A percentile compares a stretch with the other conserved stretches of the same genome.
phyloP scores from a whole-genome alignment of 192 early-diverging fungal genomes.

The Backusella tuberculispora region DNA sequence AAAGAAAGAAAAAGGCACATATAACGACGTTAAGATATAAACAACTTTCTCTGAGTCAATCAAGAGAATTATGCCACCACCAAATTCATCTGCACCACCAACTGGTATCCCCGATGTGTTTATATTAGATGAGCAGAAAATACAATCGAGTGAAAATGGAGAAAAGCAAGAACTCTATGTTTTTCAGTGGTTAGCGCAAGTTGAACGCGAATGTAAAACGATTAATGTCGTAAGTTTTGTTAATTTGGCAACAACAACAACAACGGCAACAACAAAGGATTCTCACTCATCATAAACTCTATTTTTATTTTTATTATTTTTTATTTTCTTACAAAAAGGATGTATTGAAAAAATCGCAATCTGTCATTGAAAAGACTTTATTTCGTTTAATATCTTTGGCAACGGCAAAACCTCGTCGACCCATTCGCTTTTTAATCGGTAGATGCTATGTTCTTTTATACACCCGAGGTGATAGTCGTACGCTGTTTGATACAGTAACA shows the following conservation, averaged over 20 bases:
- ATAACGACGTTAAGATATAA: not conserved
- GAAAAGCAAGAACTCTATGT: constrained; percentile 82
- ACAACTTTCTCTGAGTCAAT: not conserved
- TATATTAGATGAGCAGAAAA: constrained; percentile 53
- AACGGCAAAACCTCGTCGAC: constrained; percentile 64
- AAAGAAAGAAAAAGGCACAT: not conserved
- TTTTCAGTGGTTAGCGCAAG: constrained; percentile 87
- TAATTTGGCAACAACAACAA: not conserved
- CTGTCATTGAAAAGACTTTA: constrained; percentile 74
- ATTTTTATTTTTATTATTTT: not conserved
- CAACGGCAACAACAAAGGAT: not conserved
- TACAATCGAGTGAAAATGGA: constrained; percentile 42
- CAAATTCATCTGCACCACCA: constrained; percentile 27
- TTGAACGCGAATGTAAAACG: constrained; percentile 75
- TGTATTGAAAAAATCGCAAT: constrained; percentile 63
- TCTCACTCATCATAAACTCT: not conserved
- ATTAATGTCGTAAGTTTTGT: constrained; percentile 48
- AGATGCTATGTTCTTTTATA: constrained; percentile 73
- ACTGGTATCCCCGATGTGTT: constrained; percentile 54
- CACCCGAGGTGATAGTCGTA: constrained; percentile 73
- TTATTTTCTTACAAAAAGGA: constrained; percentile 44
- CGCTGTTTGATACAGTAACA: constrained; percentile 78
- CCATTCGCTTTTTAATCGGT: constrained; percentile 72
- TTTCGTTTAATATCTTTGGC: constrained; percentile 69
- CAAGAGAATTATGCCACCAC: constrained; percentile 14